Evolutionary conservation across 257 asterid genomes (phyloP).

Genomic region (Solanum medicagineum): DNA sequence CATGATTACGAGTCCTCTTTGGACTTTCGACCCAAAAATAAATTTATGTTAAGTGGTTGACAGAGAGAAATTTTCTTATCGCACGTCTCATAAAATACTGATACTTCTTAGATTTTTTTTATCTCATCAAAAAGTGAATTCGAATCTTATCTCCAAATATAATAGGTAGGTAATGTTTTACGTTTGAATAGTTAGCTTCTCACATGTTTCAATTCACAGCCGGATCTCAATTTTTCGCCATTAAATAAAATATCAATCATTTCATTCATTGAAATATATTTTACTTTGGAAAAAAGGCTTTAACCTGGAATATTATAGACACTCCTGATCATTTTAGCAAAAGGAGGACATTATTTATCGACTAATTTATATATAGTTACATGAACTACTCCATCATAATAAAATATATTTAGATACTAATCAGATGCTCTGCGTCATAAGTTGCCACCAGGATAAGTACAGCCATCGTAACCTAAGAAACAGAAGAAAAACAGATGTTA

Average conservation of each 20-base stretch:
- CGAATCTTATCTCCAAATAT: no score
- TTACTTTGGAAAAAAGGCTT: not conserved
- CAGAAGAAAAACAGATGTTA: not conserved
- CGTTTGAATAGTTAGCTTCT: no score
- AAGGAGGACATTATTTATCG: not conserved
- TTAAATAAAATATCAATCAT: not conserved
- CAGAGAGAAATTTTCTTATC: rapidly evolving
- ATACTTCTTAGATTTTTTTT: not conserved
- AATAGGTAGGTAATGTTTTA: not conserved
- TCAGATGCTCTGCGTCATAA: conserved; percentile 9
- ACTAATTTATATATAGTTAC: not conserved
- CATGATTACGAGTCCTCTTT: not conserved
- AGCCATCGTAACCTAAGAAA: conserved; percentile 48
- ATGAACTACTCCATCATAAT: not conserved
- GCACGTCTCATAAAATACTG: not conserved
- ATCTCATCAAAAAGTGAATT: not conserved
- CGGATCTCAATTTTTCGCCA: not conserved
- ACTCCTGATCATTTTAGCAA: not conserved
- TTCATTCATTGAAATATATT: not conserved
- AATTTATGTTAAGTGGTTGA: not conserved
- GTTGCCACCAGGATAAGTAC: conserved; percentile 45
- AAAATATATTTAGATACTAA: not conserved
- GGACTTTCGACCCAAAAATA: not conserved
- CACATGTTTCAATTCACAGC: not conserved
- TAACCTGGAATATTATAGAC: not conserved